Evolutionary conservation across 495 filamentous ascomycete species (phyloP).

Genomic region (Annulohypoxylon bovei): DNA sequence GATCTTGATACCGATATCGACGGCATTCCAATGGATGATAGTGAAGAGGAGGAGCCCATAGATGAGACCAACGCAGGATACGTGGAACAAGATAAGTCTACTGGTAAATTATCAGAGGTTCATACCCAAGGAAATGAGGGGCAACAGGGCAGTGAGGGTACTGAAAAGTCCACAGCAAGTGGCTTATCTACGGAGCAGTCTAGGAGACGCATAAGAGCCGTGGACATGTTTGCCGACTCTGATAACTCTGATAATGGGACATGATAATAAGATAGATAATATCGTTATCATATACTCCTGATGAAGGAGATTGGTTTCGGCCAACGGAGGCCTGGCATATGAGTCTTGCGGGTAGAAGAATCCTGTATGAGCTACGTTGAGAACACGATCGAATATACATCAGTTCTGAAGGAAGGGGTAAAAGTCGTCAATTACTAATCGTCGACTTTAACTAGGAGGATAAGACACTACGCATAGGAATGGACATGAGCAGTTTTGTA

Average conservation of each 20-base stretch:
- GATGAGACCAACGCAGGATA: conserved; percentile 52
- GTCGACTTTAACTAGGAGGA: not conserved
- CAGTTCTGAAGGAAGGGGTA: not conserved
- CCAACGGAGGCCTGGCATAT: not conserved
- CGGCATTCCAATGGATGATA: conserved; percentile 59
- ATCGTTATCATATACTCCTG: not conserved
- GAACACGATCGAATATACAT: not conserved
- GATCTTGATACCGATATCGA: conserved; percentile 61
- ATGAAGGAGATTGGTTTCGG: not conserved
- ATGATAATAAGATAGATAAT: conserved; percentile 21
- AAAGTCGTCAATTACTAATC: not conserved
- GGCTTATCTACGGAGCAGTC: conserved; percentile 27
- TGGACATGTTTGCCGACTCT: conserved; percentile 91
- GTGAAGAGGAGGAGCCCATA: conserved; percentile 48
- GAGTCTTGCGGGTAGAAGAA: not conserved
- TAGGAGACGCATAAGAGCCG: conserved; percentile 77
- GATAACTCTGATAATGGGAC: conserved; percentile 53
- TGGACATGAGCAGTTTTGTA: not conserved
- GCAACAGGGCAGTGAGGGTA: conserved; percentile 41
- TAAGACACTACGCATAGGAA: not conserved
- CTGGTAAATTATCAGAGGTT: conserved; percentile 36
- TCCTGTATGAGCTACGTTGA: not conserved
- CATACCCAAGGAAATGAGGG: conserved; percentile 46
- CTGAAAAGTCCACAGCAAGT: not conserved
- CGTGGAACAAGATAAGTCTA: conserved; percentile 35